Conservation (phyloP, 1,284 basidiomycete species). For the Porogramme epimiltina region DNA sequence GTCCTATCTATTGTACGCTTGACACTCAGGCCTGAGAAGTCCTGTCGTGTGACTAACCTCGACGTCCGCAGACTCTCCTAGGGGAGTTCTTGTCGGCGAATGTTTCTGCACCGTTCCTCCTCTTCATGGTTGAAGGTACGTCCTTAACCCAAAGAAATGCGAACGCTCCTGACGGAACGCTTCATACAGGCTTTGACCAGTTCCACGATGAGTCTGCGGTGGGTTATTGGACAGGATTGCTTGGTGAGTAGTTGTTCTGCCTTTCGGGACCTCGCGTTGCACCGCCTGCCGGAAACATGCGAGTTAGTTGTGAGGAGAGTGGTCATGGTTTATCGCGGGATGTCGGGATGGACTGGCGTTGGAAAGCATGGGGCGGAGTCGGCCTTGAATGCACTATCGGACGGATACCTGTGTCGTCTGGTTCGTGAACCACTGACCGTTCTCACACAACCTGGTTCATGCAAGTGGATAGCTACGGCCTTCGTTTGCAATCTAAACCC, state of each 20-base stretch:
- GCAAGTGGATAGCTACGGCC: too few relatives aligned
- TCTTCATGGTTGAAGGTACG: constrained; percentile 91
- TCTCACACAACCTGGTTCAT: too few relatives aligned
- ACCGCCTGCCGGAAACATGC: too few relatives aligned
- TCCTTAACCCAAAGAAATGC: constrained; percentile 6
- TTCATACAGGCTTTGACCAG: constrained; percentile 60
- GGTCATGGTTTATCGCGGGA: too few relatives aligned
- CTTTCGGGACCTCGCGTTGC: too few relatives aligned
- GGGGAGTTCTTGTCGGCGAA: constrained; percentile 93
- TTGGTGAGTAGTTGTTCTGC: constrained; percentile 47
- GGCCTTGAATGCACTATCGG: too few relatives aligned
- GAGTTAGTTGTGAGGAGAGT: too few relatives aligned
- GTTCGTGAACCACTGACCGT: too few relatives aligned
- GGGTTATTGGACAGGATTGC: constrained; percentile 84
- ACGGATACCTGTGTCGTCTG: too few relatives aligned
- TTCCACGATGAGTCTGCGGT: constrained; percentile 73
- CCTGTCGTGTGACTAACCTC: not conserved
- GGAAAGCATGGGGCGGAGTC: too few relatives aligned
- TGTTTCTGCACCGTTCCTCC: constrained; percentile 84
- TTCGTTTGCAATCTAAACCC: too few relatives aligned
- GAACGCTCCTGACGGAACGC: not conserved
- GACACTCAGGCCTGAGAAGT: not conserved
- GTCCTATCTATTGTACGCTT: constrained; percentile 85
- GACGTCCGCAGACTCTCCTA: constrained; percentile 72
- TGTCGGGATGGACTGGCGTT: too few relatives aligned